Base-by-base conservation (phyloP, 2,329 filamentous ascomycete species). In the Exophiala mesophila region DNA sequence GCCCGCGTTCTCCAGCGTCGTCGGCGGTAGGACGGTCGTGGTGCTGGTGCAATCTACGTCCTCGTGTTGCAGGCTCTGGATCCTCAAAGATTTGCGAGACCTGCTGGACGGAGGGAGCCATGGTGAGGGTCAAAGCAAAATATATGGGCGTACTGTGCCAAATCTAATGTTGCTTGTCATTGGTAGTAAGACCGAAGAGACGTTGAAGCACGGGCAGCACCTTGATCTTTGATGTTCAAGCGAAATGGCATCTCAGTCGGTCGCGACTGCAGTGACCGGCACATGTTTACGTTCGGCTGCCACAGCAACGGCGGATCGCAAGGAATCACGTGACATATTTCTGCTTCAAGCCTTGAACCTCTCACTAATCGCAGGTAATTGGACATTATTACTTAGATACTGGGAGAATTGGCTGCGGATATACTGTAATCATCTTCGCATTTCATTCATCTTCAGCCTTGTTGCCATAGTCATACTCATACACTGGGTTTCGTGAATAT, bases 21-120 rank as follows among this genome's bases (percentile, higher is more conserved):
- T 50, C 48, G 10, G 53, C 54, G n/a, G 44, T 38, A 24, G 33
- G 36, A 8, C 49, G 44, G 17, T 24, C 49, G 33, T 51, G 53
- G 35, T 50, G 21, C 8, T 32, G 31, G 36, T 51, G 23, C 9
- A 33, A 29, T 45, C 32, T 45, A 40, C 36, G 45, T 4, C 41
- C 46, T 44, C 41, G 41, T 30, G 24, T 34, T 20, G 44, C 38
- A 35, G 52, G 46, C 24, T 55, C 49, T 6, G 46, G 45, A 34
- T 57, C 55, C 36, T 57, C 55, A 36, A 53, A 57, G 20, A 57
- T 57, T 19, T 43, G 48, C 19, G 54, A 50, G 20, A 52, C 47
- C 18, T 52, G 45, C 23, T 44, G 45, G 20, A 53, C 48, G 19
- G 45, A 45, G 13, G 52, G 42, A 21, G 41, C 44, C 54, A 53